Base-by-base conservation (phyloP, 371 early-diverging fungal genomes). In the Lichtheimia ramosa region DNA sequence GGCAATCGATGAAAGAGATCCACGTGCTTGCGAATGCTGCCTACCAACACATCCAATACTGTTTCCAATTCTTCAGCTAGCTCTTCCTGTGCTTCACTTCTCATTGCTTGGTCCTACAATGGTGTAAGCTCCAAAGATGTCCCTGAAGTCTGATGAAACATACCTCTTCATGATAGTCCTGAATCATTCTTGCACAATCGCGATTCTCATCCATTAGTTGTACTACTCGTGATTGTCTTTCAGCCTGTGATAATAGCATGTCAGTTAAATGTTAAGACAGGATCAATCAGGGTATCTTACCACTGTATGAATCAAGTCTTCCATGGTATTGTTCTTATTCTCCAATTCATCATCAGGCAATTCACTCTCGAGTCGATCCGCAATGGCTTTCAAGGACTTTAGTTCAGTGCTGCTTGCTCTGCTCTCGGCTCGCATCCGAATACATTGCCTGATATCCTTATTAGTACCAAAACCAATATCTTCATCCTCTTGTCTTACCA, bases 1-100 rank as follows among this genome's bases (percentile, higher is more conserved):
- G 56, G 56, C 13, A 43, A n/a, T 16, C 24, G 56, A 43, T 55
- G 56, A n/a, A 55, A 55, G 20, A 43, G 14, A 25, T 55, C 56
- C 3, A 42, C 24, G 8, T 55, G 39, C n/a, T 41, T 24, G 12
- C 24, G 42, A 43, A 55, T 23, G 24, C 43, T 55, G 43, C 43
- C 43, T 4, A 2, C 5, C 12, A 55, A 41, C 16, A 24, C 25
- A 3, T 55, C 24, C 16, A 41, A 55, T 3, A 21, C 12, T n/a
- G 13, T 4, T 6, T 41, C 43, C n/a, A 55, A 27, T 16, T 55
- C 25, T 8, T 55, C 43, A 14, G 41, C 14, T 41, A 55, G 16
- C 14, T 13, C 15, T 24, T 16, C 12, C 13, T 41, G 56, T 24
- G 16, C 6, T 55, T 23, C n/a, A 4, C 12, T 27, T 43, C 42